Base-by-base conservation (phyloP, 2,329 filamentous ascomycete genomes). In the Colletotrichum nymphaeae region DNA sequence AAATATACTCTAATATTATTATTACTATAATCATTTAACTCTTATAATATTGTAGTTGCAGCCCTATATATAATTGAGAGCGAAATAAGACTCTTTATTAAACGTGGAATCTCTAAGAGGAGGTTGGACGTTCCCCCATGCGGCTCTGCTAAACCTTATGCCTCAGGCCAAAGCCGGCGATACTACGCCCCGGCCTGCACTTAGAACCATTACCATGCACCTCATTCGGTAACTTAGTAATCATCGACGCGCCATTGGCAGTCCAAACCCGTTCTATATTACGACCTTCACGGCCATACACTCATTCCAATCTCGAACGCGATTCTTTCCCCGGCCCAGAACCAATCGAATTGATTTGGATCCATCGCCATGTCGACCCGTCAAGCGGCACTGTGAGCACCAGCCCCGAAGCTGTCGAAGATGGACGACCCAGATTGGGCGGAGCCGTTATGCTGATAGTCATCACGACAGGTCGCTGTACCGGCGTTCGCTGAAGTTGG, bases 401-500 rank as follows among this genome's bases (percentile, higher is more conserved):
- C 55, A 56, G 26, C 63, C 14, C n/a, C 32, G 32, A 35, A 35
- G 32, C 9, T 35, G 32, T 28, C 9, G 16, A 35, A 49, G 5
- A 22, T 9, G 14, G 14, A n/a, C 16, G 32, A 35, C 19, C 5
- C 26, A n/a, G 12, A 14, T 2, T 7, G 6, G 63, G n/a, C 37
- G 19, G n/a, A 69, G 35, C 19, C 4, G 6, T 30, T 5, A 5
- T 22, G 46, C 69, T 62, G 46, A 68, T 19, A 28, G 28, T 16
- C 26, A 6, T 7, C n/a, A 24, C n/a, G 11, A 12, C 30, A 93
- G 91, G 77, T 92, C 91, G 55, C 93, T 99, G 74, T 99, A 99
- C 85, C 93, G 96, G 81, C 94, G 95, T 78, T 95, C 95, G 30
- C 85, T 99, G 81, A 98, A 98, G 89, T 92, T 98, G 76, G 90